Conservation (phyloP, 192 early-diverging fungal species). For the Allomyces javanicus region DNA sequence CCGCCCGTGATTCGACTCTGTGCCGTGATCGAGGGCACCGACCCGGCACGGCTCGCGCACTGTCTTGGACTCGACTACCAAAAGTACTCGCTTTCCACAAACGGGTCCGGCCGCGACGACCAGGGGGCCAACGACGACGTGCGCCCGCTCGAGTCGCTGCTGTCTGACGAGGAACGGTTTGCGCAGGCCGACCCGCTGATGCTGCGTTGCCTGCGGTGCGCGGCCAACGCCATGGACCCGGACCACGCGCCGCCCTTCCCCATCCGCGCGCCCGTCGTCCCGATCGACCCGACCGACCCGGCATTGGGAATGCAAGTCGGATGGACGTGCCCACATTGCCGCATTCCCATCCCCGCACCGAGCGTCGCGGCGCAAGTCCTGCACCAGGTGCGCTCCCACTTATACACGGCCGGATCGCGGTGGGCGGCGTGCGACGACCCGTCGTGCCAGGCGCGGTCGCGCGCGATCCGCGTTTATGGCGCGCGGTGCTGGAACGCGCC, state of each 20-base stretch:
- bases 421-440: constrained; percentile 62
- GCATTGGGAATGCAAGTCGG: constrained; percentile 14
- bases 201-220: constrained; percentile 30
- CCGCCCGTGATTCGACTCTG: constrained; percentile 69
- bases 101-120: constrained; percentile 1
- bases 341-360: constrained; percentile 12
- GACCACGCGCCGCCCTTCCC: not conserved
- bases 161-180: constrained; percentile 53
- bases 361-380: constrained; percentile 44
- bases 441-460: constrained; percentile 41
- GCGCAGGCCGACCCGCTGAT: constrained; percentile 44
- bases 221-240: constrained; percentile 1
- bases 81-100: constrained; percentile 25
- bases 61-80: constrained; percentile 61
- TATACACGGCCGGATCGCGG: constrained; percentile 55
- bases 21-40: constrained; percentile 68
- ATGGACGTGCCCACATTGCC: constrained; percentile 35
- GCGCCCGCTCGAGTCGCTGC: constrained; percentile 54
- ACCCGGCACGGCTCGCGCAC: constrained; percentile 52
- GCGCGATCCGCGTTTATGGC: constrained; percentile 46
- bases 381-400: constrained; percentile 36
- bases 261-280: not conserved
- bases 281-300: not conserved
- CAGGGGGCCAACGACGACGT: constrained; percentile 25
- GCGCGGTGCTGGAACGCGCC: constrained; percentile 35